These are phyloP conservation scores for Lactifluus volemus DNA, from an alignment of 768 basidiomycete species.

Conservation along the genomic window DNA sequence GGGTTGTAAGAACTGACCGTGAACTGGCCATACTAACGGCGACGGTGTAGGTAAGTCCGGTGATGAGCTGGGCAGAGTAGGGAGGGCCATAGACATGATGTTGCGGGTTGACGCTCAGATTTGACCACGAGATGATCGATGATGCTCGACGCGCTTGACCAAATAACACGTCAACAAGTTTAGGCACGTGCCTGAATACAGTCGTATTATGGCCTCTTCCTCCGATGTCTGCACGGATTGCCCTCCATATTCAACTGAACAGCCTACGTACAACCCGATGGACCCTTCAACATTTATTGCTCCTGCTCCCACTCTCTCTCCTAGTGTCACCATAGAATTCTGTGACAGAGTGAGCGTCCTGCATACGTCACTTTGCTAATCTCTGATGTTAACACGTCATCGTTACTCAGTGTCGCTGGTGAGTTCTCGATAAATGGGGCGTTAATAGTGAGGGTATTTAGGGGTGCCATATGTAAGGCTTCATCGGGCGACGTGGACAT, in stretches of 20 bases:
- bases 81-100: slow-evolving; percentile 8
- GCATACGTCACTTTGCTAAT: background rate
- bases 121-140: background rate
- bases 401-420: slow-evolving; percentile 70
- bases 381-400: background rate
- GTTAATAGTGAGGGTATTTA: background rate
- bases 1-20: slow-evolving; percentile 35
- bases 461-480: slow-evolving; percentile 45
- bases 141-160: slow-evolving; percentile 7
- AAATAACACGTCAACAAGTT: slow-evolving; percentile 45
- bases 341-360: slow-evolving; percentile 69
- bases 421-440: slow-evolving; percentile 6
- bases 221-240: slow-evolving; percentile 21
- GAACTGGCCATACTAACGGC: slow-evolving; percentile 49
- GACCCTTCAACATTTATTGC: slow-evolving; percentile 49
- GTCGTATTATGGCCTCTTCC: background rate
- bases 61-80: slow-evolving; percentile 13
- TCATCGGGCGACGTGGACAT: slow-evolving; percentile 88
- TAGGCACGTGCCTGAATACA: slow-evolving; percentile 10
- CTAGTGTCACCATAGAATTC: slow-evolving; percentile 80
- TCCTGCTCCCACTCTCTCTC: slow-evolving; percentile 37
- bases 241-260: background rate
- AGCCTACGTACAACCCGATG: slow-evolving; percentile 22
- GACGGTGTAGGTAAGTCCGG: slow-evolving; percentile 4
- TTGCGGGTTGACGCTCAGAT: background rate